Conservation (phyloP, 495 filamentous ascomycete genomes). For the Penicillium argentinense region DNA sequence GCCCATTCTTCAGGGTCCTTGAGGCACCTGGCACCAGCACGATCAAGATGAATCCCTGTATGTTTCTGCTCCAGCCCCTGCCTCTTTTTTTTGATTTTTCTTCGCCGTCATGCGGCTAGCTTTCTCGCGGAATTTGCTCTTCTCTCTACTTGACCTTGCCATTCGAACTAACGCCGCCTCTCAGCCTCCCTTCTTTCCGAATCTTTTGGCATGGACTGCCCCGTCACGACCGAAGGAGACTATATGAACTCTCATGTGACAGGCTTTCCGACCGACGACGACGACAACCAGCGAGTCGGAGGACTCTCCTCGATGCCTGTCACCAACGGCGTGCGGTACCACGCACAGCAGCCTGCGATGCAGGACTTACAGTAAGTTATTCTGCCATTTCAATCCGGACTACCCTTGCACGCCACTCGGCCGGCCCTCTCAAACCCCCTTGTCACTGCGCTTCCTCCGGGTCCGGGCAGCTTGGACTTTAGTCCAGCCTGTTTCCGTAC, state of each 20-base stretch:
- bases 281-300: slow-evolving; percentile 45
- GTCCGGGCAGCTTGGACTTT: slow-evolving; percentile 34
- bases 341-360: slow-evolving; percentile 42
- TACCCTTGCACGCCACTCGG: slow-evolving; percentile 36
- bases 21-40: slow-evolving; percentile 21
- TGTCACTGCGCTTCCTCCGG: slow-evolving; percentile 38
- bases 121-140: background rate
- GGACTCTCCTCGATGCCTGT: slow-evolving; percentile 44
- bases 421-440: slow-evolving; percentile 32
- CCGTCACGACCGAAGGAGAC: slow-evolving; percentile 41
- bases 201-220: slow-evolving; percentile 38
- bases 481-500: slow-evolving; percentile 31
- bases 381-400: slow-evolving; percentile 38
- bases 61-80: slow-evolving; percentile 10
- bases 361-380: slow-evolving; percentile 52
- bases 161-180: slow-evolving; percentile 11
- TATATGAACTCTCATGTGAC: slow-evolving; percentile 40
- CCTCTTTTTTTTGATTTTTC: slow-evolving; percentile 12
- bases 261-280: slow-evolving; percentile 41
- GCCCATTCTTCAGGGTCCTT: slow-evolving; percentile 23
- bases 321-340: slow-evolving; percentile 49
- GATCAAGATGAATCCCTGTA: slow-evolving; percentile 31
- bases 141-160: slow-evolving; percentile 9
- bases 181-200: slow-evolving; percentile 39
- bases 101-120: slow-evolving; percentile 5